These are phyloP conservation scores for Poa pratensis DNA, from an alignment of 176 grass and related monocot genomes.

Conservation along the genomic window DNA sequence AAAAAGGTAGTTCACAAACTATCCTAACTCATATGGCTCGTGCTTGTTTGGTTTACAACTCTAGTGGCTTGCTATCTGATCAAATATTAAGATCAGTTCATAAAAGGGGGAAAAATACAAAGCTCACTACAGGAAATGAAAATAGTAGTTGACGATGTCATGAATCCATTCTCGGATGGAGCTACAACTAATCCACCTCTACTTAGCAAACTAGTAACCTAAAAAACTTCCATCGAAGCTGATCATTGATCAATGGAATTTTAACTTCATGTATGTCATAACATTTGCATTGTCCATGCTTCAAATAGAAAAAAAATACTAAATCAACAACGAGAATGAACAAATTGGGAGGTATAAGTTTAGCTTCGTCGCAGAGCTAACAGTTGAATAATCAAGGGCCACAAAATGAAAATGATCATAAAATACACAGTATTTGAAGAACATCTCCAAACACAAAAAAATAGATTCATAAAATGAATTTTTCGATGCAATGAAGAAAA, in stretches of 20 bases:
- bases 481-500: neutral
- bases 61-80: constrained; percentile 4
- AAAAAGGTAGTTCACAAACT: neutral
- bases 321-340: neutral
- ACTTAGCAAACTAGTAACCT: constrained; percentile 13
- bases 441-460: neutral
- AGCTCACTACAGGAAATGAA: constrained; percentile 10
- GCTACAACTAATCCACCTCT: constrained; percentile 19
- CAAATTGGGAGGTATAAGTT: neutral
- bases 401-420: constrained; percentile 21
- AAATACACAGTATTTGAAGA: neutral
- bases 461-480: neutral
- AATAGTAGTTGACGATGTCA: neutral
- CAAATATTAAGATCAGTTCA: neutral
- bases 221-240: neutral
- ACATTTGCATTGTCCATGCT: neutral
- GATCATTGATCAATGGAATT: neutral
- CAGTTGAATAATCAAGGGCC: neutral
- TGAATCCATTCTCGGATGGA: neutral
- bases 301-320: neutral
- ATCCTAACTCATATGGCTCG: neutral
- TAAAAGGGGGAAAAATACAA: neutral
- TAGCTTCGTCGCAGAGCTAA: neutral
- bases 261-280: constrained; percentile 26
- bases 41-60: constrained; percentile 18